Percentiles rank a stretch among this genome's conserved stretches.
phyloP scores from a whole-genome alignment of 768 basidiomycete genomes.

The Leucosporidium scottii region DNA sequence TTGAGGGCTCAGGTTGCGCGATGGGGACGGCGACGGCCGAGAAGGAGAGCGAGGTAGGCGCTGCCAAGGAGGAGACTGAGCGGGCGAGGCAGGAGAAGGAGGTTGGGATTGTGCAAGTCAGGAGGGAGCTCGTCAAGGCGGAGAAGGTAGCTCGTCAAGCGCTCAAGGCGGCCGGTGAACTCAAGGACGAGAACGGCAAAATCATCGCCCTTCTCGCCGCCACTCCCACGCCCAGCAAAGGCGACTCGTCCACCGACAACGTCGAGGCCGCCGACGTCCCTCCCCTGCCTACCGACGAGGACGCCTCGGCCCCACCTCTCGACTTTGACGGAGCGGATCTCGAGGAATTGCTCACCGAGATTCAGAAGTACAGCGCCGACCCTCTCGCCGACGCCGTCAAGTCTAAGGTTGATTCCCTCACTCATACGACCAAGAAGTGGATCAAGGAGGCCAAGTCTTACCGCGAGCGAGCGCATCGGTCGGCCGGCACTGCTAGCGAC shows the following conservation, averaged over 20 bases:
- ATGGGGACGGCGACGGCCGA: conserved; percentile 8
- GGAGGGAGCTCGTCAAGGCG: conserved; percentile 20
- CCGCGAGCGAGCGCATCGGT: conserved; percentile 63
- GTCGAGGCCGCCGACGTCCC: conserved; percentile 14
- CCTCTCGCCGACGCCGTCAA: conserved; percentile 73
- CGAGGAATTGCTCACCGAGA: conserved; percentile 18
- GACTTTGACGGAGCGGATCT: conserved; percentile 25
- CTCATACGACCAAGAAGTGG: conserved; percentile 74
- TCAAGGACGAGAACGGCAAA: conserved; percentile 42
- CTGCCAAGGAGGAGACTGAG: conserved; percentile 34
- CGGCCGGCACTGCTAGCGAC: conserved; percentile 50
- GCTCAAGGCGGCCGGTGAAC: conserved; percentile 39
- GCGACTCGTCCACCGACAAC: conserved; percentile 8
- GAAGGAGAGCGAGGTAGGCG: conserved; percentile 60
- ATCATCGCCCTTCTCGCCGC: conserved; percentile 31
- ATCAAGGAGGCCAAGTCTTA: conserved; percentile 96
- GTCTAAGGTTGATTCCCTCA: conserved; percentile 54
- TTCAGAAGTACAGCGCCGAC: conserved; percentile 63
- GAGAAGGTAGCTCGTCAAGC: conserved; percentile 38
- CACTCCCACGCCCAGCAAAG: conserved; percentile 10
- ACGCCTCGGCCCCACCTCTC: not conserved
- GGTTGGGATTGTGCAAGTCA: conserved; percentile 16
- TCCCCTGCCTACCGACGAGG: not conserved
- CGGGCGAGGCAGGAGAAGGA: conserved; percentile 14
- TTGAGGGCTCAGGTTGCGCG: conserved; percentile 61